phyloP scores from a whole-genome alignment of 805 yeast genomes.

The Candida dajiaensis region DNA sequence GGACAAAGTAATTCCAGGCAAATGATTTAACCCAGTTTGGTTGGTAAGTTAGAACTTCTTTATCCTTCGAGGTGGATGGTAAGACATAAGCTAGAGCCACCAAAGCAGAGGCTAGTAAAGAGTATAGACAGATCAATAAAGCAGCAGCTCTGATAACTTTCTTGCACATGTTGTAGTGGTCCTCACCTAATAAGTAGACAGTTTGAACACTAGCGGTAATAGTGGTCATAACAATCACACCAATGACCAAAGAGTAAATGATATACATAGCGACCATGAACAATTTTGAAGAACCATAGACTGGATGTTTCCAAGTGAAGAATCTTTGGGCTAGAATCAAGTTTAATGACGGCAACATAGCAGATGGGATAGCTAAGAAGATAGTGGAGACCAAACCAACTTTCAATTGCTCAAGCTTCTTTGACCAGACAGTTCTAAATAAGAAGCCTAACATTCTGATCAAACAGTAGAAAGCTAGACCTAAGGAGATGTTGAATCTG shows the following conservation, averaged over 20 bases:
- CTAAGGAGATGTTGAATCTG: constrained; percentile 48
- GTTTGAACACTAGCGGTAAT: constrained; percentile 58
- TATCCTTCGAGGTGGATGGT: constrained; percentile 49
- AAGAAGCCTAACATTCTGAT: constrained; percentile 55
- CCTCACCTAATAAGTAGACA: constrained; percentile 42
- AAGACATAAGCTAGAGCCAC: constrained; percentile 47
- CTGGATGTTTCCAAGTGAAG: constrained; percentile 76
- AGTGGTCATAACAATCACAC: constrained; percentile 59
- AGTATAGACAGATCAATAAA: constrained; percentile 43
- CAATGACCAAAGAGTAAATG: constrained; percentile 48
- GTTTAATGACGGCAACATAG: constrained; percentile 51
- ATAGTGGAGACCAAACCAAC: constrained; percentile 54
- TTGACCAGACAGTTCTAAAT: constrained; percentile 54
- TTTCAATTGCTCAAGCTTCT: constrained; percentile 36
- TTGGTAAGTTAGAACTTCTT: constrained; percentile 50
- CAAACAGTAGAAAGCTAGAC: constrained; percentile 47
- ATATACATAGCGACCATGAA: constrained; percentile 45
- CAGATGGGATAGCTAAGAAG: constrained; percentile 52
- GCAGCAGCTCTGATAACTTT: constrained; percentile 50
- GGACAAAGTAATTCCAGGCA: constrained; percentile 51
- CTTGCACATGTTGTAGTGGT: constrained; percentile 43
- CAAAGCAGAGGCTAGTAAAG: constrained; percentile 47
- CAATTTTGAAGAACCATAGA: constrained; percentile 46
- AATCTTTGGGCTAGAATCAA: constrained; percentile 65
- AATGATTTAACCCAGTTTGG: constrained; percentile 76